phyloP scores from a whole-genome alignment of 2,329 filamentous ascomycete genomes.

The Daldinia eschscholtzii region DNA sequence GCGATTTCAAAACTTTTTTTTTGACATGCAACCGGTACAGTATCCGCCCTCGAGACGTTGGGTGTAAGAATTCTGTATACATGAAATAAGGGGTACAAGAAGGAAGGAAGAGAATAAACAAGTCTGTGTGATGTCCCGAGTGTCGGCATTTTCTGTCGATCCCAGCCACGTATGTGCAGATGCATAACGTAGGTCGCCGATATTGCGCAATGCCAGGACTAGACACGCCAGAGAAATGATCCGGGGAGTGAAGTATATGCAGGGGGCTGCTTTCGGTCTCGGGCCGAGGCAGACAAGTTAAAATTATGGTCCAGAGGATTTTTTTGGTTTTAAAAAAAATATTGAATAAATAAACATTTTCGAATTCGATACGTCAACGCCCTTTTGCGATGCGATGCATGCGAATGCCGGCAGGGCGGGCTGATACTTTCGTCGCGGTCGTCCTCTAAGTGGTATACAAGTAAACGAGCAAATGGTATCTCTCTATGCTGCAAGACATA shows the following conservation, averaged over 20 bases:
- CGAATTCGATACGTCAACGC: conserved; percentile 37
- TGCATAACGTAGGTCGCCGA: conserved; percentile 48
- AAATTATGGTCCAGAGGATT: conserved; percentile 36
- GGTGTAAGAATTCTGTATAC: conserved; percentile 27
- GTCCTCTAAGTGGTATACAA: conserved; percentile 43
- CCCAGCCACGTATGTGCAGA: conserved; percentile 44
- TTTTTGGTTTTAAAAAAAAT: background rate
- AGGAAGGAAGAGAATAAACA: conserved; percentile 27
- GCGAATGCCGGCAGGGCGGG: conserved; percentile 33
- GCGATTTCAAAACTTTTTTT: conserved; percentile 33
- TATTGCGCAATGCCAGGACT: conserved; percentile 37
- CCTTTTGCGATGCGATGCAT: conserved; percentile 30
- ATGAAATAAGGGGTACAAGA: conserved; percentile 25
- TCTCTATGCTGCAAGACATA: conserved; percentile 49
- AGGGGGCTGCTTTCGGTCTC: conserved; percentile 37
- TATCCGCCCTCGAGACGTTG: conserved; percentile 32
- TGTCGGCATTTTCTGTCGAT: conserved; percentile 39
- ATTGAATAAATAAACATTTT: conserved; percentile 42
- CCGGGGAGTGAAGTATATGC: conserved; percentile 37
- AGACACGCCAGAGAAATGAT: conserved; percentile 40
- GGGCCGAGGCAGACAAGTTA: conserved; percentile 31
- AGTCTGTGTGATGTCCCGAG: conserved; percentile 46
- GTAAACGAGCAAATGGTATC: conserved; percentile 49
- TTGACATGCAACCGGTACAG: conserved; percentile 36
- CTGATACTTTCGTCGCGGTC: conserved; percentile 28